These are phyloP conservation scores for Corynespora cassiicola DNA, from an alignment of 2,329 filamentous ascomycete genomes.

Conservation along the genomic window DNA sequence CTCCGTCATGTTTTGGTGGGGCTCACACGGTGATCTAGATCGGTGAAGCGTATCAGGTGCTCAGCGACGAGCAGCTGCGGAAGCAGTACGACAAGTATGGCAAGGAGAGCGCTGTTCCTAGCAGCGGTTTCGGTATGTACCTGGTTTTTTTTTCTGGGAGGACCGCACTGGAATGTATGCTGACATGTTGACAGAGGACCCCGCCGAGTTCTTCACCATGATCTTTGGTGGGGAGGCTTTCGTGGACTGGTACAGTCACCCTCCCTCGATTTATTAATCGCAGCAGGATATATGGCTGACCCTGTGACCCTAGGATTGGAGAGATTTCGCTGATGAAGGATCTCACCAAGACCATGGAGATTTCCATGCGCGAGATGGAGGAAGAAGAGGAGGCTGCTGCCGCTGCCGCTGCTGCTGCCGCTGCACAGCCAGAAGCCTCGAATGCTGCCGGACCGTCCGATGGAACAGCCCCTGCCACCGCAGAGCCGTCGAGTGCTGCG, in stretches of 20 bases:
- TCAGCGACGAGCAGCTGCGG: constrained; percentile 85
- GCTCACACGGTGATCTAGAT: constrained; percentile 56
- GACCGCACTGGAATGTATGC: too few species aligned
- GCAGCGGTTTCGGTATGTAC: constrained; percentile 79
- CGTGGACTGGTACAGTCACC: constrained; percentile 70
- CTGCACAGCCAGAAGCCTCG: constrained; percentile 24
- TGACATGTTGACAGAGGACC: constrained; percentile 69
- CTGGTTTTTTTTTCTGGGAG: neutral
- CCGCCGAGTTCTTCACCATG: constrained; percentile 96
- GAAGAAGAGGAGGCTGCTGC: constrained; percentile 67
- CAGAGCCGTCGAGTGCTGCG: constrained; percentile 38
- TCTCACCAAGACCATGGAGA: constrained; percentile 97
- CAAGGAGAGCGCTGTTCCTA: constrained; percentile 91
- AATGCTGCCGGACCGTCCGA: constrained; percentile 18
- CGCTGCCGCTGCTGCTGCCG: constrained; percentile 54
- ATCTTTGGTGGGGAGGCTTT: constrained; percentile 98
- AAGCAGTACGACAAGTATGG: constrained; percentile 96
- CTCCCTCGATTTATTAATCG: constrained; percentile 8
- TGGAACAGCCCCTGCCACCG: constrained; percentile 16
- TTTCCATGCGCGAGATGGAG: constrained; percentile 83
- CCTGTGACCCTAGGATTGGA: too few species aligned
- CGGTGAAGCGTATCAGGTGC: constrained; percentile 77
- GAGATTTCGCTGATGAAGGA: constrained; percentile 99
- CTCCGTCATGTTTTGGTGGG: constrained; percentile 20
- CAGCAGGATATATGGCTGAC: constrained; percentile 10